phyloP scores from a whole-genome alignment of 129 eudicot genomes.

The Oenanthe sinensis region DNA sequence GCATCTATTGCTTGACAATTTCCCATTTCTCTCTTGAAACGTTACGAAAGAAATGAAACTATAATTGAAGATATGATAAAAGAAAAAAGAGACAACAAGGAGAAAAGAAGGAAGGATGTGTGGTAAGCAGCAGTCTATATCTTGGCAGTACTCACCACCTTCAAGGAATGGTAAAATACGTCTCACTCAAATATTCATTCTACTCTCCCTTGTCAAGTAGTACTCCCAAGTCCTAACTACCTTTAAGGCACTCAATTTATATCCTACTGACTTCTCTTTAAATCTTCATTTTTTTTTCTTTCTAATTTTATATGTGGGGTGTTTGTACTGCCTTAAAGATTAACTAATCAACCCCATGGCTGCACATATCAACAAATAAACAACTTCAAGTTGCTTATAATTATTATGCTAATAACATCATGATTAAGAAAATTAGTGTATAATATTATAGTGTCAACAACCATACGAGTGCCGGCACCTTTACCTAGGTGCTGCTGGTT shows the following conservation, averaged over 20 bases:
- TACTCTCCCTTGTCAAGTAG: constrained; percentile 9
- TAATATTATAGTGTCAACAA: not conserved
- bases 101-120: constrained; percentile 11
- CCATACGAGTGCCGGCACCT: constrained; percentile 35
- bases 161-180: constrained; percentile 24
- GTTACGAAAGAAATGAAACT: not conserved
- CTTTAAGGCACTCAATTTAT: constrained; percentile 16
- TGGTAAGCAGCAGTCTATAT: constrained; percentile 23
- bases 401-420: constrained; percentile 15
- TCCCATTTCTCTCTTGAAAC: constrained; percentile 49
- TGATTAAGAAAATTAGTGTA: constrained; percentile 5
- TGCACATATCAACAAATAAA: constrained; percentile 6
- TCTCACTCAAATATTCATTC: constrained; percentile 21
- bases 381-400: constrained; percentile 5
- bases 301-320: not conserved
- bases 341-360: constrained; percentile 10
- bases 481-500: constrained; percentile 32
- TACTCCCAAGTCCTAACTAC: not conserved
- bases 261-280: constrained; percentile 2
- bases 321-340: not conserved
- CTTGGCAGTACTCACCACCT: constrained; percentile 33
- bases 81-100: constrained; percentile 14
- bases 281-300: too few relatives aligned
- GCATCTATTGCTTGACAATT: constrained; percentile 96
- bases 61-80: constrained; percentile 7